Base-by-base conservation (phyloP, 345 rosid genomes). In the Streptanthus diversifolius region DNA sequence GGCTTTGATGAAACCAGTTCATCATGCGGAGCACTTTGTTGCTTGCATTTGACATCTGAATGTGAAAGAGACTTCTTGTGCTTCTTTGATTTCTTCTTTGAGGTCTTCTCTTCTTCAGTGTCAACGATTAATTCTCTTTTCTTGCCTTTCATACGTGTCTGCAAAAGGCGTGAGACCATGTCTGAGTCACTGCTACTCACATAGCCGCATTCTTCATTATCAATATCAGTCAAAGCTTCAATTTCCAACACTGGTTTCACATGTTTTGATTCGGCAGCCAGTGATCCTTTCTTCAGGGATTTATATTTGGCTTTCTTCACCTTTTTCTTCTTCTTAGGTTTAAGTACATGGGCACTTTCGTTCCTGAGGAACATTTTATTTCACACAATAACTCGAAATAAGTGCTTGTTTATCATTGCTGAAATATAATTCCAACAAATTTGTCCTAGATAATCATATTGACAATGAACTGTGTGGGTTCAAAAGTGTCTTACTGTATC, bases 271-370 rank as follows among this genome's bases (percentile, higher is more conserved):
- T 83, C 95, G 71, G 90, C 85, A 84, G 85, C 69, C 53, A 92
- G 74, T 49, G 97, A 82, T 72, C 91, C 95, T 75, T 89, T 95
- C 85, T 90, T 92, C 71, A 92, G 81, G 70, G 97, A 95, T 75
- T 89, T 95, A 79, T 82, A 92, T 82, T 90, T 95, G 36, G 96
- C 84, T 83, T 95, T 95, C 85, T 90, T 95, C 13, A 83, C 71
- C 82, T 86, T 95, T 83, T 92, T 95, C 86, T 88, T 95, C 73
- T 93, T 77, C 85, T 86, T 95, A 3, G 91, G 78, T 78, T 83
- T 92, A 13, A 76, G 51, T 48, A 80, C 77, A 63, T 77, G 85
- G 7, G 81, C 77, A 72, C 27, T 74, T 68, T 82, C 90, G 70
- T 79, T 78, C 92, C 95, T 88, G 88, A 71, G 69, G 59, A 52